Percentiles rank a stretch among this genome's conserved stretches.
Evolutionary conservation across 2,329 filamentous ascomycete genomes (phyloP).

Genomic region (Monilinia fructicola): DNA sequence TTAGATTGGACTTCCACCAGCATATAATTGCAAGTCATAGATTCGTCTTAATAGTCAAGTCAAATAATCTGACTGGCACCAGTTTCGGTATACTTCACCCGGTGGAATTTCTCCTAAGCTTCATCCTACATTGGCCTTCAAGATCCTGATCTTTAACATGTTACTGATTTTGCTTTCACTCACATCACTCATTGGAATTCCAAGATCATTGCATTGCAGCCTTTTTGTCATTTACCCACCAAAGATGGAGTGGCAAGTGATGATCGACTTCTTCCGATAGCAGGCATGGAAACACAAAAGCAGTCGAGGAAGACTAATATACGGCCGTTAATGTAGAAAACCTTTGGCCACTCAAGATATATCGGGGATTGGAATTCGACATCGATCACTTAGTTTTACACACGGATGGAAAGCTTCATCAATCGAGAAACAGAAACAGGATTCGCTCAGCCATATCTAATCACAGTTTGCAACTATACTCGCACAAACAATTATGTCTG

Average conservation of each 20-base stretch:
- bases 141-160: too few relatives aligned
- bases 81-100: too few relatives aligned
- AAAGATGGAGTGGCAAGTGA: background rate
- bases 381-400: background rate
- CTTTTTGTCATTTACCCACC: background rate
- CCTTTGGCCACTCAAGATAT: background rate
- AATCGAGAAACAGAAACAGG: background rate
- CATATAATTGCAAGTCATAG: background rate
- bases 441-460: background rate
- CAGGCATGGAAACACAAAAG: background rate
- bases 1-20: background rate
- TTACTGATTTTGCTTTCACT: background rate
- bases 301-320: background rate
- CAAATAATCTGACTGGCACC: background rate
- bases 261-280: background rate
- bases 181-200: background rate
- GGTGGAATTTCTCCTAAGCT: too few relatives aligned
- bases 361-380: background rate
- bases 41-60: background rate
- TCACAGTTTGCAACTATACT: background rate
- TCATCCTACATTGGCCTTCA: too few relatives aligned
- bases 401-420: background rate
- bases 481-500: too few relatives aligned
- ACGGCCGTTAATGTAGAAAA: background rate
- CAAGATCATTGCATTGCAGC: background rate